Evolutionary conservation across 2,329 filamentous ascomycete species (phyloP).

Genomic region (Fusarium keratoplasticum): DNA sequence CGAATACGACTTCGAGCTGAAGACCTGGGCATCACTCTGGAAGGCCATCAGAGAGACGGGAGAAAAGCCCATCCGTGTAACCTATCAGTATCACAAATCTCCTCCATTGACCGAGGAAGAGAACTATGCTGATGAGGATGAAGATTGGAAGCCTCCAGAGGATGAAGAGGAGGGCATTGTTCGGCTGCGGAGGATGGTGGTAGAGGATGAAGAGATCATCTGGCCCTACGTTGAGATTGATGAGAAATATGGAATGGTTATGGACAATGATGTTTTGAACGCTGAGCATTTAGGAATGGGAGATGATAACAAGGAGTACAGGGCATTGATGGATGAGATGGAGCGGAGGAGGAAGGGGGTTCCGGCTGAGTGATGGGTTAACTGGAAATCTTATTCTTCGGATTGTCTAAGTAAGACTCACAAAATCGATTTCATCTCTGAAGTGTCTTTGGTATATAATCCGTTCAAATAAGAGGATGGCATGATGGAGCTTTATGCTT

Average conservation of each 20-base stretch:
- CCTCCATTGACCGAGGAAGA: constrained; percentile 2
- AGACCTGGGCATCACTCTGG: constrained; percentile 1
- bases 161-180: neutral
- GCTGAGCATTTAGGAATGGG: neutral
- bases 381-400: neutral
- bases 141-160: neutral
- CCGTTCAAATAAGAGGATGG: neutral
- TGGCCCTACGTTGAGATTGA: constrained; percentile 13
- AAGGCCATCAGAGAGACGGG: neutral
- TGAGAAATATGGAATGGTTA: neutral
- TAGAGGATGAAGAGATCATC: neutral
- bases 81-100: neutral
- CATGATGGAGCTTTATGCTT: neutral
- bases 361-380: neutral
- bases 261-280: neutral
- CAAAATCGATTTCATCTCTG: too few species aligned
- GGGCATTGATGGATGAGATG: neutral
- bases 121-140: neutral
- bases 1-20: neutral
- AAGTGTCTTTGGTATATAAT: neutral
- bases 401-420: neutral
- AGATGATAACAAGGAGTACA: constrained; percentile 11
- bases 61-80: neutral
- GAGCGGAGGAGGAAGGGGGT: neutral
- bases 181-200: neutral